phyloP scores from a whole-genome alignment of 1,139 yeast species.

The Saccharomyces hybrid region DNA sequence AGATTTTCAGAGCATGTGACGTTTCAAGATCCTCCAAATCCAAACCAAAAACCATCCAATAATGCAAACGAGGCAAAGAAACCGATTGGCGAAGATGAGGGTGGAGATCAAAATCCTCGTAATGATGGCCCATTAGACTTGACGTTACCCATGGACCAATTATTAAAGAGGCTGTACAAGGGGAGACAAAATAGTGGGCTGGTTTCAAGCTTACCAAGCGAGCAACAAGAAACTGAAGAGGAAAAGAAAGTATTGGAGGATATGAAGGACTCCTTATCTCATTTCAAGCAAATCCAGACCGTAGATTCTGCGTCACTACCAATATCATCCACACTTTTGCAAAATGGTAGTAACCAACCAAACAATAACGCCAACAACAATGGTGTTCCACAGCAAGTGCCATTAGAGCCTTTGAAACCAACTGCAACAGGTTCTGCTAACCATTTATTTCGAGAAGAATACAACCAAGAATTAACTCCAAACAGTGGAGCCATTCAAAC shows the following conservation, averaged over 20 bases:
- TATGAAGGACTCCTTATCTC: slow-evolving; percentile 59
- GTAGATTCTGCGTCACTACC: slow-evolving; percentile 58
- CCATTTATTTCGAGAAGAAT: slow-evolving; percentile 16
- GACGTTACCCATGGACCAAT: slow-evolving; percentile 67
- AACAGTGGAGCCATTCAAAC: background rate
- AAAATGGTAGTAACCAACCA: slow-evolving; percentile 9
- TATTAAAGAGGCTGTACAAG: slow-evolving; percentile 41
- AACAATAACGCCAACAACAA: background rate
- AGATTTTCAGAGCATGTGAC: slow-evolving; percentile 60
- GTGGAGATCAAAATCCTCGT: slow-evolving; percentile 1
- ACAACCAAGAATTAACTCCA: slow-evolving; percentile 1
- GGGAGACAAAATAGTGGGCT: slow-evolving; percentile 24
- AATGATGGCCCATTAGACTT: slow-evolving; percentile 39
- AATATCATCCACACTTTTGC: slow-evolving; percentile 34
- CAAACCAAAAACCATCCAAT: slow-evolving; percentile 3
- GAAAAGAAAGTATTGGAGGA: slow-evolving; percentile 53
- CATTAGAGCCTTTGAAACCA: slow-evolving; percentile 38
- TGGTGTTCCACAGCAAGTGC: slow-evolving; percentile 8
- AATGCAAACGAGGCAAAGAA: slow-evolving; percentile 2
- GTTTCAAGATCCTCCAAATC: slow-evolving; percentile 25
- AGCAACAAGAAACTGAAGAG: slow-evolving; percentile 31
- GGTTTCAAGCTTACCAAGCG: slow-evolving; percentile 24
- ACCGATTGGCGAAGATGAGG: slow-evolving; percentile 2
- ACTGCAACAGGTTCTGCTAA: slow-evolving; percentile 49
- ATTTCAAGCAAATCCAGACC: slow-evolving; percentile 52